These are phyloP conservation scores for Myriosclerotinia duriaeana DNA, from an alignment of 2,329 filamentous ascomycete genomes.

Conservation along the genomic window DNA sequence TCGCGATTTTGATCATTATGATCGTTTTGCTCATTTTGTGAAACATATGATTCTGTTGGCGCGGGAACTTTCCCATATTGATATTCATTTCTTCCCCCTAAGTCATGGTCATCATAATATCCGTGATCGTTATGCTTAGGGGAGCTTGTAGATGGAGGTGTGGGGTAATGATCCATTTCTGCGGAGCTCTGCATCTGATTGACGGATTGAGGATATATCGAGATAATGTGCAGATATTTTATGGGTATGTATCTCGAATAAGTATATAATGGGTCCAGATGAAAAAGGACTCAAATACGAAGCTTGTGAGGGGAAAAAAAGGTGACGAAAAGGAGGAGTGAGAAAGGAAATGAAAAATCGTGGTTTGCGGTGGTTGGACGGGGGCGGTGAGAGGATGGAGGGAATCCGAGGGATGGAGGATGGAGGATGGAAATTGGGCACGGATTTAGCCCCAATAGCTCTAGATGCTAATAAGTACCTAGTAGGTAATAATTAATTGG, in stretches of 20 bases:
- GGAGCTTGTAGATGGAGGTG: constrained; percentile 12
- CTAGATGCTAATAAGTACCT: too few relatives aligned
- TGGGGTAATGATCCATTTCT: constrained; percentile 15
- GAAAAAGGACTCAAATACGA: neutral
- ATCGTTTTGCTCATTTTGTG: neutral
- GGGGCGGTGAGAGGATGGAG: neutral
- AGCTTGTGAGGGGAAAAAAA: constrained; percentile 5
- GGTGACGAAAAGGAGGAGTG: constrained; percentile 1
- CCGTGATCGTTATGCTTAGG: neutral
- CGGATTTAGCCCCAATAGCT: too few relatives aligned
- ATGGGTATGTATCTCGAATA: neutral
- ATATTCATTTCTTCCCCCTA: too few relatives aligned
- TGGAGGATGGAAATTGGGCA: neutral
- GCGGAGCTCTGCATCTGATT: neutral
- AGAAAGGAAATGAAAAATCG: neutral
- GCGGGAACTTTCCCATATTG: neutral
- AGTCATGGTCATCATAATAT: neutral
- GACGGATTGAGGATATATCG: neutral
- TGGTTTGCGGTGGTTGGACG: constrained; percentile 11
- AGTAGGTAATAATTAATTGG: neutral
- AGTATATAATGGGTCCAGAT: neutral
- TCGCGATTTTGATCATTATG: neutral
- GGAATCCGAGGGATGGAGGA: too few relatives aligned
- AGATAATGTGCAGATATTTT: neutral
- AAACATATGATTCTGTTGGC: neutral